A percentile compares a stretch with the other conserved stretches of the same genome.
Conservation (phyloP, 2,329 filamentous ascomycete species). For the Blastomyces silverae region DNA sequence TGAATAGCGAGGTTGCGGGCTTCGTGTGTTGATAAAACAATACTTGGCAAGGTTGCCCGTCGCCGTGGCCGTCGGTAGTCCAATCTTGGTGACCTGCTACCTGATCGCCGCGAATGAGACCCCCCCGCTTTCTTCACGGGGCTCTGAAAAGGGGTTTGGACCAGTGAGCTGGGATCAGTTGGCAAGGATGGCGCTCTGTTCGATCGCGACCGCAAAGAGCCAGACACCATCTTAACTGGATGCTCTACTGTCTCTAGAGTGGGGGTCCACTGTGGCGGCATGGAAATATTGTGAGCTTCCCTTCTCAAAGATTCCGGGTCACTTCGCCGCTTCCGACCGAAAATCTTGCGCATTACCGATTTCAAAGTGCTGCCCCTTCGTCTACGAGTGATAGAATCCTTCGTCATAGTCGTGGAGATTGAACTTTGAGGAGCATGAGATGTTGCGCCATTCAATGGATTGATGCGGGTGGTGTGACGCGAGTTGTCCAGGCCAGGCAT, state of each 20-base stretch:
- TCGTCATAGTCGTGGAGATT: slow-evolving; percentile 24
- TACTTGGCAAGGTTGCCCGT: slow-evolving; percentile 41
- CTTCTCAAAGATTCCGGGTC: slow-evolving; percentile 27
- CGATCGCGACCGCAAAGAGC: slow-evolving; percentile 21
- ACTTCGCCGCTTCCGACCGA: slow-evolving; percentile 36
- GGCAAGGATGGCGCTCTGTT: slow-evolving; percentile 18
- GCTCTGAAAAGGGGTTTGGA: not conserved
- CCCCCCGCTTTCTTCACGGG: not conserved
- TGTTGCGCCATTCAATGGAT: slow-evolving; percentile 16
- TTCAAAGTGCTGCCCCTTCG: slow-evolving; percentile 39
- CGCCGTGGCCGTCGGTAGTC: slow-evolving; percentile 26
- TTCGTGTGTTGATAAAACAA: slow-evolving; percentile 40
- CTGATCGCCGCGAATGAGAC: slow-evolving; percentile 1
- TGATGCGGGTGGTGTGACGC: slow-evolving; percentile 19
- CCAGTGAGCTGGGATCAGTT: slow-evolving; percentile 5
- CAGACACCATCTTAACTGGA: slow-evolving; percentile 24
- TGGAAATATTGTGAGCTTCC: slow-evolving; percentile 10
- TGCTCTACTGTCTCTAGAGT: slow-evolving; percentile 21
- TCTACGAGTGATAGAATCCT: slow-evolving; percentile 30
- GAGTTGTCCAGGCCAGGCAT: slow-evolving; percentile 17
- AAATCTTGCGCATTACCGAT: slow-evolving; percentile 42
- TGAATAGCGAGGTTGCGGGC: slow-evolving; percentile 25
- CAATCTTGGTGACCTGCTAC: slow-evolving; percentile 4
- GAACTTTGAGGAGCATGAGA: slow-evolving; percentile 25
- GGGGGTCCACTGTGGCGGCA: slow-evolving; percentile 16